These are phyloP conservation scores for Coemansia sp. DNA, from an alignment of 192 early-diverging fungal species.

Conservation along the genomic window DNA sequence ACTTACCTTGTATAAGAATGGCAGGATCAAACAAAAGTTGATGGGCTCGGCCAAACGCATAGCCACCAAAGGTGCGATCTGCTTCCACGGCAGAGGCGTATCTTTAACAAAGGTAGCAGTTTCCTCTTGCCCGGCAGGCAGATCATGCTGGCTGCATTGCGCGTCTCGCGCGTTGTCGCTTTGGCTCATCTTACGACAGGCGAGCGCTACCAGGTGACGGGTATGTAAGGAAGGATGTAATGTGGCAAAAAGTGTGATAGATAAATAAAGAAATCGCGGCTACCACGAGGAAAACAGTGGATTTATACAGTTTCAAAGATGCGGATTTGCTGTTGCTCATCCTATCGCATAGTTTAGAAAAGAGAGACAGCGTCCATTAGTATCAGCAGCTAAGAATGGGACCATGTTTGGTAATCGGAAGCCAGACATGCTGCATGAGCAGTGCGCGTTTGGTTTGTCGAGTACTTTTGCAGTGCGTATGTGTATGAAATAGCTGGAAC, in stretches of 20 bases:
- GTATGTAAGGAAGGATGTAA: too few relatives aligned
- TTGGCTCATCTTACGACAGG: not conserved
- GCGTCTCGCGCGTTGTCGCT: not conserved
- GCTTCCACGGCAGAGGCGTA: constrained; percentile 54
- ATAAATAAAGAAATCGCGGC: too few relatives aligned
- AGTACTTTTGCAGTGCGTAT: too few relatives aligned
- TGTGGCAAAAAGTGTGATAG: too few relatives aligned
- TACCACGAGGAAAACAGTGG: too few relatives aligned
- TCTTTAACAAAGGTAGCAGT: constrained; percentile 8
- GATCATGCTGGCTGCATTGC: not conserved
- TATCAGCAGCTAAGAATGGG: too few relatives aligned
- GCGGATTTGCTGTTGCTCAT: too few relatives aligned
- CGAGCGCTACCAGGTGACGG: not conserved
- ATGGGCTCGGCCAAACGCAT: constrained; percentile 68
- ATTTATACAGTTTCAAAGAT: too few relatives aligned
- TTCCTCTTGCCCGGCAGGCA: not conserved
- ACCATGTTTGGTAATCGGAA: constrained; percentile 5
- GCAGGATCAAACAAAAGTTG: constrained; percentile 76
- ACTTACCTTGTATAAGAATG: constrained; percentile 24
- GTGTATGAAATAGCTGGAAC: too few relatives aligned
- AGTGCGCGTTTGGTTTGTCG: too few relatives aligned
- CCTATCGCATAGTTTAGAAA: too few relatives aligned
- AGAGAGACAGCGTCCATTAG: too few relatives aligned
- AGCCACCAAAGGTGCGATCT: constrained; percentile 25
- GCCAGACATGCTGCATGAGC: not conserved